A percentile compares a stretch with the other conserved stretches of the same genome.
Evolutionary conservation across 164 flowering plant genomes (phyloP).

Genomic region (Dillenia turbinata): DNA sequence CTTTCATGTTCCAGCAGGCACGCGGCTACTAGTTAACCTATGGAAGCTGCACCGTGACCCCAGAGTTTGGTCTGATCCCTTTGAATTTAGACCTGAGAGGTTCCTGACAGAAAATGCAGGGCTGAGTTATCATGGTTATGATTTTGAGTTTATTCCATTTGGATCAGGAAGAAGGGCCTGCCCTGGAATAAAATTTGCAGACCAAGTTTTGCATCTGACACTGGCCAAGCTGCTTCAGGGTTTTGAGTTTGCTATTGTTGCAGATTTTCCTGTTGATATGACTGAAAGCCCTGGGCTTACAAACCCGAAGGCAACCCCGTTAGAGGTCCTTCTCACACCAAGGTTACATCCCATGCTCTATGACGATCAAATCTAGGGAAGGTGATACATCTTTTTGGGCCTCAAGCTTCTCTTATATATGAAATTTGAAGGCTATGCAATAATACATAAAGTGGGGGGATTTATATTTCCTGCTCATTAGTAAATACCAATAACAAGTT

Average conservation of each 20-base stretch:
- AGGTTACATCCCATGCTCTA: constrained; percentile 3
- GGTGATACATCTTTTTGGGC: too few species aligned
- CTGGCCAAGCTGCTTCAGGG: constrained; percentile 27
- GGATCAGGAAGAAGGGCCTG: constrained; percentile 30
- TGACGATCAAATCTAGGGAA: background rate
- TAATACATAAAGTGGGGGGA: constrained; percentile 1
- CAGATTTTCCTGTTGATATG: constrained; percentile 19
- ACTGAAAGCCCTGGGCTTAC: constrained; percentile 11
- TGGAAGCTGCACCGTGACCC: constrained; percentile 43
- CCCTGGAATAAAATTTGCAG: constrained; percentile 16
- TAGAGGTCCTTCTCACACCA: constrained; percentile 23
- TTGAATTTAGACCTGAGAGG: constrained; percentile 33
- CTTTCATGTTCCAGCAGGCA: constrained; percentile 21
- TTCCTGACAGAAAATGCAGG: constrained; percentile 16
- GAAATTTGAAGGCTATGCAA: background rate
- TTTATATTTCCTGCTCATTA: background rate
- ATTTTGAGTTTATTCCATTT: constrained; percentile 23
- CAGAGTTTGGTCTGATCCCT: constrained; percentile 23
- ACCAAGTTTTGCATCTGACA: constrained; percentile 16
- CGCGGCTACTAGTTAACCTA: constrained; percentile 20
- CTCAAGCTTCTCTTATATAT: background rate
- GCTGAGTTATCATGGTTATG: constrained; percentile 12
- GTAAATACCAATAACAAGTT: too few species aligned
- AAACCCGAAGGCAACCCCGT: constrained; percentile 13
- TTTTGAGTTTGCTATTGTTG: constrained; percentile 12